phyloP scores from a whole-genome alignment of 1,139 yeast genomes.

The Candida sp. region DNA sequence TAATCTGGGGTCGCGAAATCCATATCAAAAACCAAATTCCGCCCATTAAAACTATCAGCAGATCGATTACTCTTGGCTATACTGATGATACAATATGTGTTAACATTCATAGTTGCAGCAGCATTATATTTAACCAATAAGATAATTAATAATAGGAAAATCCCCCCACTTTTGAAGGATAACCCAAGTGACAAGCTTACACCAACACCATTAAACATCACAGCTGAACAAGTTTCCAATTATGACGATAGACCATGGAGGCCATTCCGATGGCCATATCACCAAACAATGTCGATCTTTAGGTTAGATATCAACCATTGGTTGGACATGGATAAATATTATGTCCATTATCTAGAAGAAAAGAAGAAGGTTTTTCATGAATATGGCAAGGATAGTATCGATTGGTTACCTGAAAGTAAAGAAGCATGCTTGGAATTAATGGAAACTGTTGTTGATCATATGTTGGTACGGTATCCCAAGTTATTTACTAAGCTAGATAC shows the following conservation, averaged over 20 bases:
- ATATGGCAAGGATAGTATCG: constrained; percentile 62
- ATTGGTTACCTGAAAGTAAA: constrained; percentile 66
- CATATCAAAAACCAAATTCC: neutral
- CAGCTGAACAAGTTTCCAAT: constrained; percentile 62
- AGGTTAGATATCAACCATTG: constrained; percentile 70
- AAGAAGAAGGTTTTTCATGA: constrained; percentile 54
- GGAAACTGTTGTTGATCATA: constrained; percentile 58
- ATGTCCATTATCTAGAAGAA: constrained; percentile 62
- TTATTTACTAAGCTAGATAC: constrained; percentile 53
- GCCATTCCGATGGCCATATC: constrained; percentile 79
- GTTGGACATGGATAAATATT: constrained; percentile 79
- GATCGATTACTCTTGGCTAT: neutral
- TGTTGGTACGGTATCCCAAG: constrained; percentile 59
- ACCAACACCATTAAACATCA: constrained; percentile 60
- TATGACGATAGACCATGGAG: constrained; percentile 81
- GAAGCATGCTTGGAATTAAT: constrained; percentile 62
- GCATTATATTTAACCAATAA: constrained; percentile 7
- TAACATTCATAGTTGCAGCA: neutral
- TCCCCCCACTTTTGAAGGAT: constrained; percentile 10
- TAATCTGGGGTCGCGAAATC: too few species aligned
- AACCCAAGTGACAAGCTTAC: constrained; percentile 25
- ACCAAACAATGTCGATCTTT: constrained; percentile 75
- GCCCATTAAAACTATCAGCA: neutral
- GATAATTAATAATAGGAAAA: constrained; percentile 6
- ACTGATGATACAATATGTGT: neutral